A percentile compares a stretch with the other conserved stretches of the same genome.
These are phyloP conservation scores for Lycium ferocissimum DNA, from an alignment of 257 asterid genomes.

Conservation along the genomic window DNA sequence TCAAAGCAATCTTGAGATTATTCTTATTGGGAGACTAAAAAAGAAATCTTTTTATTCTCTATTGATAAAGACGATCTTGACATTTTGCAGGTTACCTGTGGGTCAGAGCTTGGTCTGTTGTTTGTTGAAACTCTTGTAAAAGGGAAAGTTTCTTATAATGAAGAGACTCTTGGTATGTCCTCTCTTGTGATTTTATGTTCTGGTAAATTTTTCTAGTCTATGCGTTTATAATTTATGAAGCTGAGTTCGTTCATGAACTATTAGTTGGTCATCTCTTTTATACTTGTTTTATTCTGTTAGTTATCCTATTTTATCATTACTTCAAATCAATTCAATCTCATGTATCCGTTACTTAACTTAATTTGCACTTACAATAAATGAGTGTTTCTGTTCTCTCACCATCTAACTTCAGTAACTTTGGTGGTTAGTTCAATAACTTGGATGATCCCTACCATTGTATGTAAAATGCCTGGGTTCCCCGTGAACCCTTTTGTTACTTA, in stretches of 20 bases:
- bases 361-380: neutral
- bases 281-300: neutral
- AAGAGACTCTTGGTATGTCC: constrained; percentile 76
- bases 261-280: neutral
- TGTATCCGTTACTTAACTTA: neutral
- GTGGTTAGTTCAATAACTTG: neutral
- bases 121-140: constrained; percentile 86
- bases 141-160: constrained; percentile 73
- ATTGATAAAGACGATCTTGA: constrained; percentile 22
- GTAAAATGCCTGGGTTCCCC: neutral
- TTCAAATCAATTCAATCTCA: neutral
- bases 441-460: neutral
- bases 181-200: neutral
- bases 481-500: neutral
- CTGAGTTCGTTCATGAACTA: neutral
- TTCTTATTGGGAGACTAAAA: neutral
- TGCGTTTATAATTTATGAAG: neutral
- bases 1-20: constrained; percentile 23
- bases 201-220: neutral
- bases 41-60: neutral
- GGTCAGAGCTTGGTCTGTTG: constrained; percentile 90
- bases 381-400: neutral
- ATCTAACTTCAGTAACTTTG: neutral
- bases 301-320: neutral
- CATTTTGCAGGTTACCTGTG: constrained; percentile 81